Percentiles rank a stretch among this genome's conserved stretches.
Conservation (phyloP, 2,329 filamentous ascomycete genomes). For the Colletotrichum agaves region DNA sequence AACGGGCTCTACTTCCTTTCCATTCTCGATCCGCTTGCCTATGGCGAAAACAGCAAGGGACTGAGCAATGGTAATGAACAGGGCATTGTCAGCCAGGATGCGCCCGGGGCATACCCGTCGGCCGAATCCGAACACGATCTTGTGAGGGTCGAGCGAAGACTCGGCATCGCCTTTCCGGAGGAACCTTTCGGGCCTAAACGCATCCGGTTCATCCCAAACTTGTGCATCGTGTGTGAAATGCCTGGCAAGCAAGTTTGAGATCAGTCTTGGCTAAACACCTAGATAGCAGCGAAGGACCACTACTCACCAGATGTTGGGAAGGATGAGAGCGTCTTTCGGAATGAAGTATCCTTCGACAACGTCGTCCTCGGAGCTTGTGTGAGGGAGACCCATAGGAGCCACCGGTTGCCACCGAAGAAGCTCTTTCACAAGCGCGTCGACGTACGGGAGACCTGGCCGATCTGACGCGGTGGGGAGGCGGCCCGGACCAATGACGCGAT, state of each 20-base stretch:
- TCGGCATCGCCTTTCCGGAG: slow-evolving; percentile 38
- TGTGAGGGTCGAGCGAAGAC: slow-evolving; percentile 35
- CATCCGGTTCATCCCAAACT: slow-evolving; percentile 62
- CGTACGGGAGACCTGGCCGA: slow-evolving; percentile 59
- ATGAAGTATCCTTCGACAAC: slow-evolving; percentile 34
- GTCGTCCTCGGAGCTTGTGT: slow-evolving; percentile 47
- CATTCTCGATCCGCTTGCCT: slow-evolving; percentile 47
- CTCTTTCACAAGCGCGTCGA: slow-evolving; percentile 66
- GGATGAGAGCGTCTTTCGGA: slow-evolving; percentile 27
- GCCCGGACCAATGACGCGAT: slow-evolving; percentile 58
- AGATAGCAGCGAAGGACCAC: too few species aligned
- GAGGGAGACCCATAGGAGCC: slow-evolving; percentile 55
- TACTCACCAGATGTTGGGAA: slow-evolving; percentile 44
- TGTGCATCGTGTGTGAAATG: slow-evolving; percentile 68
- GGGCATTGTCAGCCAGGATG: slow-evolving; percentile 37
- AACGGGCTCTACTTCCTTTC: slow-evolving; percentile 45
- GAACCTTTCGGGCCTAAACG: slow-evolving; percentile 49
- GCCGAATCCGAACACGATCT: slow-evolving; percentile 39
- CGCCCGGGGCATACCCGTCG: slow-evolving; percentile 40
- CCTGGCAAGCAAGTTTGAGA: neutral
- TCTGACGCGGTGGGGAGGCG: slow-evolving; percentile 62
- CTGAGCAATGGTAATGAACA: slow-evolving; percentile 49
- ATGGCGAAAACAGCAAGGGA: slow-evolving; percentile 59
- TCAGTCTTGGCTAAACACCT: too few species aligned
- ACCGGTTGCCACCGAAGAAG: slow-evolving; percentile 66